Conservation (phyloP, 2,329 filamentous ascomycete genomes). For the Sclerotinia sclerotiorum region DNA sequence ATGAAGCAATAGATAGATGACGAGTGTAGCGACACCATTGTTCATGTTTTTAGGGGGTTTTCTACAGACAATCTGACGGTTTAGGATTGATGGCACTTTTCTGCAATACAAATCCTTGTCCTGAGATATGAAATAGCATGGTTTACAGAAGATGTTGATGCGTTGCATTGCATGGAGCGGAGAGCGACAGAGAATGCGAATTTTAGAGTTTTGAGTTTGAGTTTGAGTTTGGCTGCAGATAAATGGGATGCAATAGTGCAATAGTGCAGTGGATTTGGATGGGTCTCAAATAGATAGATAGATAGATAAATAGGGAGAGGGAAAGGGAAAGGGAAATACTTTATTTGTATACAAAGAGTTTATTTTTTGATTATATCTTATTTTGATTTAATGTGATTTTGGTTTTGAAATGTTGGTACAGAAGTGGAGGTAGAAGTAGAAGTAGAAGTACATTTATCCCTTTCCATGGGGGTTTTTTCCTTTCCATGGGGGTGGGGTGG, state of each 20-base stretch:
- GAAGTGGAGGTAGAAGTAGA: no score
- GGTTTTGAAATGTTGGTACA: no score
- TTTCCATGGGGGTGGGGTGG: no score
- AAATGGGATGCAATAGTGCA: no score
- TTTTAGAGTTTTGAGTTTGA: background rate
- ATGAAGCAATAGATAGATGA: constrained; percentile 18
- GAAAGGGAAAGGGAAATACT: background rate
- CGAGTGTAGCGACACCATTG: background rate
- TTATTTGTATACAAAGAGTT: constrained; percentile 16
- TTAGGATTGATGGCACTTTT: background rate
- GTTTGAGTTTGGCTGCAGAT: no score
- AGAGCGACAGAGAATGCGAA: background rate
- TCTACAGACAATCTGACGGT: background rate
- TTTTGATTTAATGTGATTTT: background rate
- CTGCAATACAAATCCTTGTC: background rate
- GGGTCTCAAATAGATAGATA: background rate
- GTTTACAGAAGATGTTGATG: background rate
- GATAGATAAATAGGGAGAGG: constrained; percentile 6
- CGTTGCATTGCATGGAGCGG: background rate
- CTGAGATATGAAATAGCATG: constrained; percentile 1
- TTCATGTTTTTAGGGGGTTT: background rate
- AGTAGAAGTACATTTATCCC: constrained; percentile 6
- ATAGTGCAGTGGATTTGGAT: background rate
- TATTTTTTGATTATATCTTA: no score
- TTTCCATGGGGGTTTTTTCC: background rate